Evolutionary conservation across 192 early-diverging fungal species (phyloP), one percentile per base, ranked within the genome.

Genomic region (Chytriomyces sp.): DNA sequence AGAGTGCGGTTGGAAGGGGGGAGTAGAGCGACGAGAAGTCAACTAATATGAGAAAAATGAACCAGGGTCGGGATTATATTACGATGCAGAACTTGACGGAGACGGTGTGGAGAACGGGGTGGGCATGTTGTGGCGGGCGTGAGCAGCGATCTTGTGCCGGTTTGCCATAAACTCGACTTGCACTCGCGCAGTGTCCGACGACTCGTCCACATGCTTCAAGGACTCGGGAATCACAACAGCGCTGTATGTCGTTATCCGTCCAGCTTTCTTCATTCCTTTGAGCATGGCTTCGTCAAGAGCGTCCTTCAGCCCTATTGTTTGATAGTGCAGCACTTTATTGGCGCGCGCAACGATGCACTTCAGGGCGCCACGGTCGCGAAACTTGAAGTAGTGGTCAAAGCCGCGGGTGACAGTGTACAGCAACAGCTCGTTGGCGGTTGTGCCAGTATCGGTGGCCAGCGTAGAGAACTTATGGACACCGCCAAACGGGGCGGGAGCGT

Each of bases 181-280:
- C 20, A 18, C 20, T 11, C 53, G 53, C 53, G 11, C 53, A 20
- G 11, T 57, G 13, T 57, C 53, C 1, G 20, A 11, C 11, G 13
- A 18, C 20, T 57, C 53, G 3, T 57, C 53, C 11, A 20, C 53
- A 57, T 57, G 53, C 2, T 20, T 18, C 53, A 57, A 20, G 1
- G 13, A 1, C 53, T 18, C 20, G 20, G 53, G 53, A 57, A 57
- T 57, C 1, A 57, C 20, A 11, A 57, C 53, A 20, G 20, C 13
- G 13, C 53, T 20, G 11, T 57, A 20, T 18, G 20, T 18, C 20
- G 11, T 57, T 20, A 57, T 13, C 13, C 46, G 67, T 20, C 67
- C 67, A 47, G n/a, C 20, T 9, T 43, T 13, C 47, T 71, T 71
- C 69, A 71, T 71, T 20, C 69, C 69, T n/a, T 60, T 50, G 50